A percentile compares a stretch with the other conserved stretches of the same genome.
phyloP scores from a whole-genome alignment of 495 filamentous ascomycete genomes.

The Xylaria curta region DNA sequence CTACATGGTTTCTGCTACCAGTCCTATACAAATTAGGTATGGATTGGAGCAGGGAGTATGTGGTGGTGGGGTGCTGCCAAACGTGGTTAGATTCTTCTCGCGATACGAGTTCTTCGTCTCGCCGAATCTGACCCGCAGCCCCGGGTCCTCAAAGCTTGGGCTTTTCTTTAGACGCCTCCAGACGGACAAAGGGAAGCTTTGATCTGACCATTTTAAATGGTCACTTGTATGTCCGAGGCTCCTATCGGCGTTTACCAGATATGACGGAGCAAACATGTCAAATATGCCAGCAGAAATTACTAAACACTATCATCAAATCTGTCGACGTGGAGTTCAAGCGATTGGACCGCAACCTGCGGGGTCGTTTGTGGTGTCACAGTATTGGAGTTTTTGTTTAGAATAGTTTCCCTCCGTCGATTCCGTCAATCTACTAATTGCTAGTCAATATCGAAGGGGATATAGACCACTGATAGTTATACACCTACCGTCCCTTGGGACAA shows the following conservation, averaged over 20 bases:
- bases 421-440: not conserved
- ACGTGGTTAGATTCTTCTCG: too few relatives aligned
- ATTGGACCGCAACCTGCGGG: constrained; percentile 3
- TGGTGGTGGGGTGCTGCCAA: too few relatives aligned
- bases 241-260: not conserved
- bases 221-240: constrained; percentile 7
- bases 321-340: not conserved
- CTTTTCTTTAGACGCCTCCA: constrained; percentile 3
- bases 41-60: too few relatives aligned
- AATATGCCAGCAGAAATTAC: constrained; percentile 6
- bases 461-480: too few relatives aligned
- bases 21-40: too few relatives aligned
- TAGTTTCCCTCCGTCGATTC: not conserved
- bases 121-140: too few relatives aligned
- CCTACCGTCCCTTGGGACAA: too few relatives aligned
- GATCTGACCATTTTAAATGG: not conserved
- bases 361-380: not conserved
- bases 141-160: not conserved
- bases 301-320: constrained; percentile 9
- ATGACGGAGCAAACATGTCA: constrained; percentile 1
- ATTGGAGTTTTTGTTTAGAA: too few relatives aligned
- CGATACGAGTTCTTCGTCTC: too few relatives aligned
- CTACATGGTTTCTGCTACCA: too few relatives aligned
- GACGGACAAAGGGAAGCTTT: constrained; percentile 25
- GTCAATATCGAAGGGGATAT: not conserved